Evolutionary conservation across 371 early-diverging fungal genomes (phyloP).

Genomic region (Mortierella sp.): DNA sequence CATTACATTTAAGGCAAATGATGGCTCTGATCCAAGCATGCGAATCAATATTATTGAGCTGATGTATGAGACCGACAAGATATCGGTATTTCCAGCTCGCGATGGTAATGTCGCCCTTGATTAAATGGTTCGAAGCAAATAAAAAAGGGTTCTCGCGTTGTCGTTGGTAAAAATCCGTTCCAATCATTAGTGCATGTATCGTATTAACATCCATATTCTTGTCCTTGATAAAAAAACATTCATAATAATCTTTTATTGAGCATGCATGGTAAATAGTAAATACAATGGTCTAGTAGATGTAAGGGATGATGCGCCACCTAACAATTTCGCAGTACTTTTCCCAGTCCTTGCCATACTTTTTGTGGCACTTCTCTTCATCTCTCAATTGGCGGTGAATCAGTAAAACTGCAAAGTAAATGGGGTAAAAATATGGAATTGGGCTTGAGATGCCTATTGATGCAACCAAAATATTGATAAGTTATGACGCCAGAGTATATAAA

Average conservation of each 20-base stretch:
- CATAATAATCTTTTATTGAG: no score
- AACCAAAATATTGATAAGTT: slow-evolving; percentile 1
- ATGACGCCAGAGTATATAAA: background rate
- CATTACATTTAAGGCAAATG: no score
- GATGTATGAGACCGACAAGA: no score
- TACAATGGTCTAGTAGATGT: slow-evolving; percentile 29
- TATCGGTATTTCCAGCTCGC: no score
- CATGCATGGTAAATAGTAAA: background rate
- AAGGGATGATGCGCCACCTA: slow-evolving; percentile 88
- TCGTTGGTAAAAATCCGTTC: no score
- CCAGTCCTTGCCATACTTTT: slow-evolving; percentile 95
- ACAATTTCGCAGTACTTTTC: slow-evolving; percentile 88
- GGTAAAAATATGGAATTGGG: slow-evolving; percentile 93
- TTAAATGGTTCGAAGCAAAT: no score
- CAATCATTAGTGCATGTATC: no score
- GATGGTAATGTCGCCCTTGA: no score
- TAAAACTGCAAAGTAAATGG: slow-evolving; percentile 88
- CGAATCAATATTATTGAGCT: no score
- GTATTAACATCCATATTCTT: background rate
- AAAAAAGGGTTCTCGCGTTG: no score
- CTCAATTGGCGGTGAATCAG: slow-evolving; percentile 89
- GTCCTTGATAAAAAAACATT: no score
- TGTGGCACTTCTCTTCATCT: slow-evolving; percentile 90
- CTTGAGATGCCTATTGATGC: slow-evolving; percentile 69
- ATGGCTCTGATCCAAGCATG: no score